Base-by-base conservation (phyloP, 2,329 filamentous ascomycete genomes). In the Eurotiales sp. region DNA sequence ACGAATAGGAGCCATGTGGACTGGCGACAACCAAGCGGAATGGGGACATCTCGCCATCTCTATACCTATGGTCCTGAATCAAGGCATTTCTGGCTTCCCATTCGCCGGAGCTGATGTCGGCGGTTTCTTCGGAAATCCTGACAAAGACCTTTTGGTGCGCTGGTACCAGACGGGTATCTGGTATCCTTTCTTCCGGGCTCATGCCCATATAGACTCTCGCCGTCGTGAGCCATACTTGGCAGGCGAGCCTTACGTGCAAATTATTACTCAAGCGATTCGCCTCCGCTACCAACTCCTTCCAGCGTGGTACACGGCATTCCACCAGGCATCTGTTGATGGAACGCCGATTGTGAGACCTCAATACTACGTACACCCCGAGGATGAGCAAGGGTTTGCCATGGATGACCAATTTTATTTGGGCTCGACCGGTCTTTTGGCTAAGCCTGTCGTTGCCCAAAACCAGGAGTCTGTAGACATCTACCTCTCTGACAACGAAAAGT, bases 141-240 rank as follows among this genome's bases (percentile, higher is more conserved):
- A 88, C 61, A 91, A 91, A 64, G 92, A 99, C 54, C 81, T 99
- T 19, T 80, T 95, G 60, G 88, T 88, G 10, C 85, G 93, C 34
- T 99, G 93, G 93, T 99, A 96, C 72, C 93, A 99, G 71, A 84
- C 91, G 29, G 93, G 93, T 56, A 88, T 89, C 51, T 99, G 95
- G 77, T 97, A 97, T 69, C 93, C 93, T 7, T 99, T 97, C 77
- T 95, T 97, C 87, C 88, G 93, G 55, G 93, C 84, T 1, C 93
- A 99, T 67, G 93, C 93, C 6, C 93, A 99, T 70, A 97, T 97
- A 55, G 93, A 99, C 65, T 88, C 93, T 34, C 89, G 93, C 41
- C 87, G 93, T 22, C 87, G 93, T 47, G 93, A 99, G 73, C 93
- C 93, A 3, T 99, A 97, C 66, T 77, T 97, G 52, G 78, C 85